These are phyloP conservation scores for Rhododendron vialii DNA, from an alignment of 148 eudicot species.

Conservation along the genomic window DNA sequence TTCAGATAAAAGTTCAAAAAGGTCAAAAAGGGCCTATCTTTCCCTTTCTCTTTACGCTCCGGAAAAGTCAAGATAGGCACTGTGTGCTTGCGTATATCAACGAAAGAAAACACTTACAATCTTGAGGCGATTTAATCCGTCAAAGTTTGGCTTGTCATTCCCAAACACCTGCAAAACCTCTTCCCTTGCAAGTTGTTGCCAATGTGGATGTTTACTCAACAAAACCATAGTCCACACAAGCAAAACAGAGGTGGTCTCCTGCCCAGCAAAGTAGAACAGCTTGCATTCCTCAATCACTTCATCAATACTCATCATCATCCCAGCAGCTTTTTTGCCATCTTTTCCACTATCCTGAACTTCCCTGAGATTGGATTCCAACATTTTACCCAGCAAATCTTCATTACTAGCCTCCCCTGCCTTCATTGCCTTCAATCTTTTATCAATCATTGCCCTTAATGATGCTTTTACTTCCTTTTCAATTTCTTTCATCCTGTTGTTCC, in stretches of 20 bases:
- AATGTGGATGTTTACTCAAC: neutral
- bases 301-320: neutral
- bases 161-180: constrained; percentile 7
- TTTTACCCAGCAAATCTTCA: neutral
- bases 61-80: neutral
- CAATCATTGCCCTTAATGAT: neutral
- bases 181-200: constrained; percentile 9
- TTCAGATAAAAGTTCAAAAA: too few species aligned
- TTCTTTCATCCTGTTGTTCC: constrained; percentile 13
- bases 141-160: neutral
- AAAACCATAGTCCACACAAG: constrained; percentile 3
- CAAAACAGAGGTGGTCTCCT: constrained; percentile 4
- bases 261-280: constrained; percentile 9
- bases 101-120: neutral
- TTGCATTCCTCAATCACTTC: constrained; percentile 14
- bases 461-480: neutral
- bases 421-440: neutral
- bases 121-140: neutral
- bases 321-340: neutral
- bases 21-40: neutral
- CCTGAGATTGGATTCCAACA: neutral
- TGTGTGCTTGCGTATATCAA: neutral
- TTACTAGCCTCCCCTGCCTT: neutral
- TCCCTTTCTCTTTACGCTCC: neutral
- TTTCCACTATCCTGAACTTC: neutral